phyloP scores from a whole-genome alignment of 2,329 filamentous ascomycete species.

The Aspergillus niger region DNA sequence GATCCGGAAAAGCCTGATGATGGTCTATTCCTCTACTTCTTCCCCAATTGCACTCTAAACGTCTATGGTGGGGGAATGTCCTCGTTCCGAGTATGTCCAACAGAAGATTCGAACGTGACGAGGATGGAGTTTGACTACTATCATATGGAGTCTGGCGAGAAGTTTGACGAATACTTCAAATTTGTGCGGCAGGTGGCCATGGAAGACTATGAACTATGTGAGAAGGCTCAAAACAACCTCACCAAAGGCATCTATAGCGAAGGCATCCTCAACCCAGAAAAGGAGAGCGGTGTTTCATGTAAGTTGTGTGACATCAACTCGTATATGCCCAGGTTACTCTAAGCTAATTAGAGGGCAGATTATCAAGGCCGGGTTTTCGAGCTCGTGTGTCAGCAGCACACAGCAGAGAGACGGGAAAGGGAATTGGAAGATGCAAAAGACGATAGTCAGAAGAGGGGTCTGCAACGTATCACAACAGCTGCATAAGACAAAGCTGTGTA shows the following conservation, averaged over 20 bases:
- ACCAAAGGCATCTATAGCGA: slow-evolving; percentile 57
- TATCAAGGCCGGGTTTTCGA: slow-evolving; percentile 52
- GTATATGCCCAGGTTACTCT: slow-evolving; percentile 5
- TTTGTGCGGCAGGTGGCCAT: slow-evolving; percentile 59
- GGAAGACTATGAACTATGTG: slow-evolving; percentile 60
- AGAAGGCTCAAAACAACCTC: slow-evolving; percentile 58
- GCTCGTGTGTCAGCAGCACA: slow-evolving; percentile 48
- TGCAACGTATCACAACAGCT: slow-evolving; percentile 5
- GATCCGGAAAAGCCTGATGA: slow-evolving; percentile 56
- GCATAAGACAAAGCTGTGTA: neutral
- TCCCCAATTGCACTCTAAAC: slow-evolving; percentile 59
- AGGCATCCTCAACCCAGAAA: slow-evolving; percentile 57
- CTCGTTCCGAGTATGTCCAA: slow-evolving; percentile 58
- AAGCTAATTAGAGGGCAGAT: slow-evolving; percentile 30
- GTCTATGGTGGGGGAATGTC: slow-evolving; percentile 62
- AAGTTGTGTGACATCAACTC: slow-evolving; percentile 17
- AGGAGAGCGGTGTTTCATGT: slow-evolving; percentile 59
- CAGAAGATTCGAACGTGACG: slow-evolving; percentile 51
- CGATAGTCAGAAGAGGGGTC: slow-evolving; percentile 11
- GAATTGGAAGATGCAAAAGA: slow-evolving; percentile 6
- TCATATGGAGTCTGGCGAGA: slow-evolving; percentile 52
- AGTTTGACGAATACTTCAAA: slow-evolving; percentile 59
- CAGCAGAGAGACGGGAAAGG: slow-evolving; percentile 32
- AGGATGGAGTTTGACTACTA: slow-evolving; percentile 64
- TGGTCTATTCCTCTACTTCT: slow-evolving; percentile 60